These are phyloP conservation scores for Aureobasidium uvarum DNA, from an alignment of 2,329 filamentous ascomycete genomes.

Conservation along the genomic window DNA sequence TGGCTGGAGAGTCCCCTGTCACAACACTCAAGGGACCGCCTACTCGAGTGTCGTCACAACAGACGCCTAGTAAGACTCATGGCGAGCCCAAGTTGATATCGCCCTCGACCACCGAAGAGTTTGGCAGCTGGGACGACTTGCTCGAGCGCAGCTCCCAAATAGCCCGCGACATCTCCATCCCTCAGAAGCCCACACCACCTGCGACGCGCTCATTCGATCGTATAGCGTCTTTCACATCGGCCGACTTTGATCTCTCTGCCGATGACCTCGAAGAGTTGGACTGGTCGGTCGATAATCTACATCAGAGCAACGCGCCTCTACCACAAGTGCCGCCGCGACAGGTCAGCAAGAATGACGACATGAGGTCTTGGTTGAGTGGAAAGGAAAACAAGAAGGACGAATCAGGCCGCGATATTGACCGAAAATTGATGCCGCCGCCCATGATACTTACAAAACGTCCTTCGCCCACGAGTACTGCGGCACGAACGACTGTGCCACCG, in stretches of 20 bases:
- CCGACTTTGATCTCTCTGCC: conserved; percentile 43
- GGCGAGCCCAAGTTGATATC: background rate
- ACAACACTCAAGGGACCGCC: background rate
- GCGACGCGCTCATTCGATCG: conserved; percentile 26
- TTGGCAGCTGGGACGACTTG: conserved; percentile 38
- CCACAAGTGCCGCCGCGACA: background rate
- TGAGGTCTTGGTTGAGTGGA: background rate
- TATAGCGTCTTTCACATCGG: conserved; percentile 40
- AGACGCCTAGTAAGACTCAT: conserved; percentile 12
- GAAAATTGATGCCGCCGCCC: conserved; percentile 30
- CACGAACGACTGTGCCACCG: background rate
- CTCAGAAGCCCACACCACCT: conserved; percentile 5
- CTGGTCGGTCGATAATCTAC: conserved; percentile 26
- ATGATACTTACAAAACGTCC: conserved; percentile 18
- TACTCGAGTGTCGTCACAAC: background rate
- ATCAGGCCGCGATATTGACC: background rate
- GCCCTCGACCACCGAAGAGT: conserved; percentile 30
- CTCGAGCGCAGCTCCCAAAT: conserved; percentile 49
- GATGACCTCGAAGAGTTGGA: conserved; percentile 44
- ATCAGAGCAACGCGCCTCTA: background rate
- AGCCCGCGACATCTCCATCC: conserved; percentile 41
- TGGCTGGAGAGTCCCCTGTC: conserved; percentile 25
- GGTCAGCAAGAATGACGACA: background rate
- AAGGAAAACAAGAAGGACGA: background rate
- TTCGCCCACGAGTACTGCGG: background rate